phyloP scores from a whole-genome alignment of 768 basidiomycete species.

The Xerocomellus intermedius region DNA sequence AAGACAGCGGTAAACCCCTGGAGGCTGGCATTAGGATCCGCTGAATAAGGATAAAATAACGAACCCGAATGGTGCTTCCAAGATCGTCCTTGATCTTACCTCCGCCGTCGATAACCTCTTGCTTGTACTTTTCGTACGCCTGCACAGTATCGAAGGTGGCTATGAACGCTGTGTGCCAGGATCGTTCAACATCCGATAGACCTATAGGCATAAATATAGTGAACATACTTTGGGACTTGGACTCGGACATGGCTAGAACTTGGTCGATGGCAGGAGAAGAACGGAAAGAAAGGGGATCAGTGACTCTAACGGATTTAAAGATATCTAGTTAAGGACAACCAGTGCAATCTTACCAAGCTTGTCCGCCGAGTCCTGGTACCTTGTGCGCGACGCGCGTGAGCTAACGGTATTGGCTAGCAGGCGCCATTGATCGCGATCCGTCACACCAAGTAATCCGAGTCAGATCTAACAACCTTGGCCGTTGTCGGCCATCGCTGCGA shows the following conservation, averaged over 20 bases:
- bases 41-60: background rate
- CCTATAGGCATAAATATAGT: background rate
- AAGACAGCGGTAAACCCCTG: conserved; percentile 23
- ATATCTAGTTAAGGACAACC: too few species aligned
- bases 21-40: background rate
- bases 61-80: background rate
- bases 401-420: too few species aligned
- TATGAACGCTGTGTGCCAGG: conserved; percentile 5
- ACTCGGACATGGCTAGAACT: conserved; percentile 12
- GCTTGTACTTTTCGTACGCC: conserved; percentile 15
- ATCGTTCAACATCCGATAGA: background rate
- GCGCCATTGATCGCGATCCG: too few species aligned
- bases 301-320: background rate
- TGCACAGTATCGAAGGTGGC: conserved; percentile 1
- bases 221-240: conserved; percentile 15
- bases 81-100: conserved; percentile 17
- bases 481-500: background rate
- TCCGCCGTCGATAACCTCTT: background rate
- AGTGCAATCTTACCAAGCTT: too few species aligned
- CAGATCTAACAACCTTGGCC: too few species aligned
- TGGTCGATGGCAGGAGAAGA: background rate
- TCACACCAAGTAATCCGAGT: too few species aligned
- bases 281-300: background rate
- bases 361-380: too few species aligned
- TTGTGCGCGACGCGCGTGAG: too few species aligned